These are phyloP conservation scores for Lachnellula occidentalis DNA, from an alignment of 2,329 filamentous ascomycete genomes.

Conservation along the genomic window DNA sequence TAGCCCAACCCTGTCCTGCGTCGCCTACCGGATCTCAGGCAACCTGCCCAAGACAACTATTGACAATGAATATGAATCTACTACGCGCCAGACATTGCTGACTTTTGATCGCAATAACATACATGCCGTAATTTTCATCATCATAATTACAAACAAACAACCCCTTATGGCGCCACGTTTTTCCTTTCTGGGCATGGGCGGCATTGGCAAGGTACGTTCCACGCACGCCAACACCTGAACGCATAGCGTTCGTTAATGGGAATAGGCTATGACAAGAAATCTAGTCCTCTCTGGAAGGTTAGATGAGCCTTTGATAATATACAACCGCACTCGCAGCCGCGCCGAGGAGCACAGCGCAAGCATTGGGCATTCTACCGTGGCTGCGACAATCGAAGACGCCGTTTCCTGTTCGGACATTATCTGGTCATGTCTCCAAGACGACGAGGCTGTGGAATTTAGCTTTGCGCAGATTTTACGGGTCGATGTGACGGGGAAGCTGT, in stretches of 20 bases:
- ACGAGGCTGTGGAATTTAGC: background rate
- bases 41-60: no score
- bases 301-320: background rate
- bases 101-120: no score
- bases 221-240: no score
- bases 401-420: background rate
- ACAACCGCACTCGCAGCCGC: background rate
- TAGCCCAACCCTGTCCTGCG: no score
- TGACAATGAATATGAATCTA: no score
- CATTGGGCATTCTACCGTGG: background rate
- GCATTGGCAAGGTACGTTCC: no score
- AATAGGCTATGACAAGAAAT: background rate
- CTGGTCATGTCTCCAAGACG: background rate
- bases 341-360: background rate
- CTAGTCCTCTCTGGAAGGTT: background rate
- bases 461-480: background rate
- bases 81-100: no score
- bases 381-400: background rate
- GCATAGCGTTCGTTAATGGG: background rate
- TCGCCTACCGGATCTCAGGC: no score
- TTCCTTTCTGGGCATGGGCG: no score
- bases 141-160: no score
- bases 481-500: constrained; percentile 2
- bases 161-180: no score
- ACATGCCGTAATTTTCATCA: no score